Conservation (phyloP, 306 rosid genomes). For the Rubus idaeus region DNA sequence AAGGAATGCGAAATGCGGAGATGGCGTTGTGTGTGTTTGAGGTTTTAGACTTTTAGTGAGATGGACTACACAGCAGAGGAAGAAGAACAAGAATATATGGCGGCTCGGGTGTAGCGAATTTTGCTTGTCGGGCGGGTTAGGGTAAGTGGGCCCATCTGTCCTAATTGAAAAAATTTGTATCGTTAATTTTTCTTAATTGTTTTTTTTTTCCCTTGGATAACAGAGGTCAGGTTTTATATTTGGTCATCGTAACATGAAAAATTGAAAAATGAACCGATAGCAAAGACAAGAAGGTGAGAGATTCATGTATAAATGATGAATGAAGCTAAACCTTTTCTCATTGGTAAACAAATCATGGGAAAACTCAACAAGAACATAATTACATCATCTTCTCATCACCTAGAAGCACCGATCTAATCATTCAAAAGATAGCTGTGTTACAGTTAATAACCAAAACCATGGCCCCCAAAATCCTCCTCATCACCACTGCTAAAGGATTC, state of each 20-base stretch:
- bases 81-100: background rate
- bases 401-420: background rate
- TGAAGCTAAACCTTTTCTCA: background rate
- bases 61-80: background rate
- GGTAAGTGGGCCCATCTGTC: background rate
- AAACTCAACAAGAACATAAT: slow-evolving; percentile 30
- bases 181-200: too few relatives aligned
- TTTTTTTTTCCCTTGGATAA: too few relatives aligned
- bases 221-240: too few relatives aligned
- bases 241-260: too few relatives aligned
- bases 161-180: too few relatives aligned
- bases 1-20: background rate
- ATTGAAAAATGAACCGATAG: too few relatives aligned
- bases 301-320: background rate
- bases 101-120: background rate
- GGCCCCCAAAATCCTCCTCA: slow-evolving; percentile 60
- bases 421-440: background rate
- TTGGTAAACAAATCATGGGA: slow-evolving; percentile 26
- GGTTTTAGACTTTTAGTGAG: background rate
- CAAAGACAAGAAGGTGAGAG: background rate
- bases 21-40: background rate
- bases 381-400: slow-evolving; percentile 36
- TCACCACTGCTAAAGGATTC: slow-evolving; percentile 74
- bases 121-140: background rate
- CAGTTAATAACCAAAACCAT: slow-evolving; percentile 62